Base-by-base conservation (phyloP, 2,329 filamentous ascomycete species). In the Alternaria brassicae region DNA sequence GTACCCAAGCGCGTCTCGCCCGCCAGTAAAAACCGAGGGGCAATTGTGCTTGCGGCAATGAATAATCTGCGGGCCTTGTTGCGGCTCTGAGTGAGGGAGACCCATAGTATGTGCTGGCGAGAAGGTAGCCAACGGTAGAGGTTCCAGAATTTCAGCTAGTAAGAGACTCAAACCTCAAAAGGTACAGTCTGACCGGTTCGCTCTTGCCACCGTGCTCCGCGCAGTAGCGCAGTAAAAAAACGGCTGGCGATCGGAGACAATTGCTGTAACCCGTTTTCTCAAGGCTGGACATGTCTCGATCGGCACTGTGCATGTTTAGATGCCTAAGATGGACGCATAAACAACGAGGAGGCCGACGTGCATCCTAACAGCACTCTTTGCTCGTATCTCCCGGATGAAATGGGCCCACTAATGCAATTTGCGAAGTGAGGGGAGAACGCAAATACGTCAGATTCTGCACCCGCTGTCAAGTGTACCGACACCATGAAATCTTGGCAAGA, bases 91-190 rank as follows among this genome's bases (percentile, higher is more conserved):
- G 71, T 62, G 67, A 77, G 67, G 77, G 58, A 78, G 80, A 77
- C 79, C 80, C 80, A 80, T 81, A 79, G 75, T 91, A 93, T 96
- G 92, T 90, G 92, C 85, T 96, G 92, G 92, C 92, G 89, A 89
- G 83, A 84, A 84, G 53, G 51, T 41, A 61, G 52, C 58, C 61
- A 63, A 63, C 61, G 61, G 62, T 65, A 68, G 65, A 71, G 72
- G 75, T 76, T 76, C 75, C 73, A 78, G 70, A 77, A 71, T 75
- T 68, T 70, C 72, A 71, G 73, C 74, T 75, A 72, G 69, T 63
- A 72, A 67, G 58, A 69, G 60, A 63, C 62, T 76, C 70, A 70
- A 71, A 71, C 68, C 69, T 64, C 66, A 74, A 73, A 75, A 70
- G 75, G 71, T 67, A 76, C 71, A 71, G 75, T 70, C 71, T 76